phyloP scores from a whole-genome alignment of 2,329 filamentous ascomycete species.

The Fusarium anguioides region DNA sequence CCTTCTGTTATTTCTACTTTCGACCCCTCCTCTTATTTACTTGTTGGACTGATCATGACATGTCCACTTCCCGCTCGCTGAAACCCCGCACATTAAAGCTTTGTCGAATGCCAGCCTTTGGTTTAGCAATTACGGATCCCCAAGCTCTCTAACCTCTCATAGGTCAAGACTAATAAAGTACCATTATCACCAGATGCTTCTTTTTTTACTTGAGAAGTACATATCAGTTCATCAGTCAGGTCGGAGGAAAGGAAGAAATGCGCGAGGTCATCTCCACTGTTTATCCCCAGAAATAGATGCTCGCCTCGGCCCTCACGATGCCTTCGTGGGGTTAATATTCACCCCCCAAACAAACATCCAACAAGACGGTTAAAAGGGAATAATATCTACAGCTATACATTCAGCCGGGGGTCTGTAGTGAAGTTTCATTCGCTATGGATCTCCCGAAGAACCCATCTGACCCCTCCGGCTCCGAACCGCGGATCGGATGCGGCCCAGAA shows the following conservation, averaged over 20 bases:
- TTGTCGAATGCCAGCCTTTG: conserved; percentile 41
- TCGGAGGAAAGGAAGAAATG: no score
- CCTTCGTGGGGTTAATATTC: not conserved
- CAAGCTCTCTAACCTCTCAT: not conserved
- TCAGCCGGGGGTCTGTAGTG: not conserved
- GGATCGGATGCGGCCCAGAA: conserved; percentile 20
- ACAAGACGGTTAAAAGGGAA: conserved; percentile 3
- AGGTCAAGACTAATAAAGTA: not conserved
- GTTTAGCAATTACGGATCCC: conserved; percentile 42
- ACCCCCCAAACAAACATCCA: not conserved
- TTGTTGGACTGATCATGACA: conserved; percentile 10
- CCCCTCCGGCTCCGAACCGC: conserved; percentile 25
- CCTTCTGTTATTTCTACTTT: conserved; percentile 1
- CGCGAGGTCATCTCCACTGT: not conserved
- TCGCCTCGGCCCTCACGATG: conserved; percentile 1
- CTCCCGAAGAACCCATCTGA: not conserved
- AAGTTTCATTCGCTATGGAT: conserved; percentile 8
- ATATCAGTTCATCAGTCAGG: no score
- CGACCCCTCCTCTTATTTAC: conserved; percentile 4
- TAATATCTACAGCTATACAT: not conserved
- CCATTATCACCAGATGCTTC: no score
- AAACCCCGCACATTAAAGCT: conserved; percentile 21
- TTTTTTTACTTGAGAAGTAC: no score
- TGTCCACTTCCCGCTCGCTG: conserved; percentile 19
- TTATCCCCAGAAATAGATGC: not conserved